Conservation (phyloP, 2,329 filamentous ascomycete genomes). For the Polytolypa hystricis region DNA sequence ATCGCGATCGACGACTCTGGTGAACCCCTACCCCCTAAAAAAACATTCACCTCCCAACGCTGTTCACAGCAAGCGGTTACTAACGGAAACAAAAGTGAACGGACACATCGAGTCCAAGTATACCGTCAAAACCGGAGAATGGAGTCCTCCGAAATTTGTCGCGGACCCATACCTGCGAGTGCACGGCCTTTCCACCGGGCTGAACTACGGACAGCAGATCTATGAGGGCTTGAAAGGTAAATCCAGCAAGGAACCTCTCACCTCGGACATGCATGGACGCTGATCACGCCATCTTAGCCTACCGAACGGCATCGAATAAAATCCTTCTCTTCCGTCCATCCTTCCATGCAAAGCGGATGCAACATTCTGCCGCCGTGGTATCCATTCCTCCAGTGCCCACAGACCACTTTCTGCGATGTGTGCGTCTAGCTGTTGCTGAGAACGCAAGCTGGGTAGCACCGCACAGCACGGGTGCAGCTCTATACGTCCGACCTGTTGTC, state of each 20-base stretch:
- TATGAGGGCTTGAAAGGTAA: slow-evolving; percentile 42
- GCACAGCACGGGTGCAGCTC: slow-evolving; percentile 17
- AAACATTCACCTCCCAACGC: too few relatives aligned
- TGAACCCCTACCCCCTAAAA: too few relatives aligned
- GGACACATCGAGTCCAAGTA: slow-evolving; percentile 46
- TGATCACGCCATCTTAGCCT: slow-evolving; percentile 14
- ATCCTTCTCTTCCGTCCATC: slow-evolving; percentile 24
- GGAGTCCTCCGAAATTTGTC: slow-evolving; percentile 42
- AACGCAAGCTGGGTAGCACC: slow-evolving; percentile 21
- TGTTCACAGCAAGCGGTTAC: too few relatives aligned
- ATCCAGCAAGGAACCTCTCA: not conserved
- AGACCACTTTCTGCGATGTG: slow-evolving; percentile 18
- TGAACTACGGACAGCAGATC: slow-evolving; percentile 46
- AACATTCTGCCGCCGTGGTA: slow-evolving; percentile 17
- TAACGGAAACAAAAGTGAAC: too few relatives aligned
- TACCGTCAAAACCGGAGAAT: slow-evolving; percentile 40
- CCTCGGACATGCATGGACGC: too few relatives aligned
- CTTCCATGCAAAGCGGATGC: slow-evolving; percentile 21
- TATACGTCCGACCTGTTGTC: slow-evolving; percentile 27
- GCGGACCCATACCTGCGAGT: slow-evolving; percentile 42
- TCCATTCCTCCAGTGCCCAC: slow-evolving; percentile 22
- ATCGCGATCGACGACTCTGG: too few relatives aligned
- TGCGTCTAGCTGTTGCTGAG: slow-evolving; percentile 16
- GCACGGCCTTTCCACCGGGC: slow-evolving; percentile 43
- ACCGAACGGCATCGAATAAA: slow-evolving; percentile 12